Percentiles rank a stretch among this genome's conserved stretches.
These are phyloP conservation scores for Trichoderma orchidacearum DNA, from an alignment of 495 filamentous ascomycete species.

Conservation along the genomic window DNA sequence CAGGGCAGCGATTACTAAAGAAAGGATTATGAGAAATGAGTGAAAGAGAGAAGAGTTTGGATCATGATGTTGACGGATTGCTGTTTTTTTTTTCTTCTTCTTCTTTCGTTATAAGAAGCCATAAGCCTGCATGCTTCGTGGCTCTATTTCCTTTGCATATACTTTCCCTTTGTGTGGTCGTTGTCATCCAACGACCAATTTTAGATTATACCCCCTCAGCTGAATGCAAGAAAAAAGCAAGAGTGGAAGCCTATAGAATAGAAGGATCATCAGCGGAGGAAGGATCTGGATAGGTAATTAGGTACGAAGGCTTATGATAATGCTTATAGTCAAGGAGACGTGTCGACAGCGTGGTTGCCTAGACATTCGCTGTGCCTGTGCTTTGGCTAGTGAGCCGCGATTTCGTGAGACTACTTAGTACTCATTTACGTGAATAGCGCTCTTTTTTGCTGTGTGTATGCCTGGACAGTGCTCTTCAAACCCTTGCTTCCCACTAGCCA, in stretches of 20 bases:
- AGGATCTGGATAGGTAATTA: not conserved
- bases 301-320: not conserved
- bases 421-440: too few relatives aligned
- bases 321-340: not conserved
- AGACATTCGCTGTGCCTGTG: too few relatives aligned
- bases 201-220: not conserved
- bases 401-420: too few relatives aligned
- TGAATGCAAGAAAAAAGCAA: not conserved
- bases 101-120: not conserved
- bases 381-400: too few relatives aligned
- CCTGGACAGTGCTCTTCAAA: not conserved
- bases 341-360: too few relatives aligned
- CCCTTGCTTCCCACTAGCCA: too few relatives aligned
- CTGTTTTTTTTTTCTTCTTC: not conserved
- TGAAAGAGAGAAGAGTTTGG: not conserved
- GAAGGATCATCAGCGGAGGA: not conserved
- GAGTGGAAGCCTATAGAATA: not conserved
- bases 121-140: not conserved
- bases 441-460: not conserved
- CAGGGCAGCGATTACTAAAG: not conserved
- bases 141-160: not conserved
- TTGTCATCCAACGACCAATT: not conserved
- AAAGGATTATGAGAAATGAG: not conserved
- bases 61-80: slow-evolving; percentile 1
- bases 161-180: not conserved